Evolutionary conservation across 257 asterid genomes (phyloP), one percentile per base, ranked within the genome.

Genomic region (Jasminum sambac): DNA sequence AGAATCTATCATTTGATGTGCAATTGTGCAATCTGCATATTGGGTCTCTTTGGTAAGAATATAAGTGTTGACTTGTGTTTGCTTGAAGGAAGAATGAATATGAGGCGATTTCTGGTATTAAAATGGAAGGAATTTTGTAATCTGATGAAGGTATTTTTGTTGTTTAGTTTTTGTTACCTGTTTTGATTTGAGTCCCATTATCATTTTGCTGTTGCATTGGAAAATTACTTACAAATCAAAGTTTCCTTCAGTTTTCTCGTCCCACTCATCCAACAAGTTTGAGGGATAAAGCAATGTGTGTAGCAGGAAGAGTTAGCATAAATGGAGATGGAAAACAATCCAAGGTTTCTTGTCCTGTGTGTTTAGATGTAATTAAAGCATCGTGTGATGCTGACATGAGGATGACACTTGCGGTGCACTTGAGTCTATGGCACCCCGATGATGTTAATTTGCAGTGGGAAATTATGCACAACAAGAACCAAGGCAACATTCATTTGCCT

Each of bases 361-460:
- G 98, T 76, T 84, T 76, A 43, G 75, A 74, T 38, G 76, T 75
- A 52, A 71, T 86, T 63, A 79, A 69, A 43, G 52, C 82, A 39
- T 67, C 80, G 26, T 61, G 41, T 13, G 82, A 75, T 62, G 67
- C 84, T 26, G 95, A 91, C 70, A 70, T 86, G 67, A 80, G 69
- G 74, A 86, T 84, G 96, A 83, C 80, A 25, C 73, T 94, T 58
- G 97, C 96, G 0, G 70, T 86, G 66, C 97, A 91, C 87, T 68
- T 91, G 87, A 89, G 97, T 80, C 74, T 94, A 67, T 91, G 95
- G 94, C 96, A 91, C 68, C 84, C 96, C 2, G 96, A 91, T 34
- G 97, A 94, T 68, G 96, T 94, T 57, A 76, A 74, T 44, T 60
- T 84, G 83, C 92, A 87, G 71, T 94, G 97, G 98, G 88, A 91